phyloP scores from a whole-genome alignment of 768 basidiomycete species.

The Leccinum subgranulosum region DNA sequence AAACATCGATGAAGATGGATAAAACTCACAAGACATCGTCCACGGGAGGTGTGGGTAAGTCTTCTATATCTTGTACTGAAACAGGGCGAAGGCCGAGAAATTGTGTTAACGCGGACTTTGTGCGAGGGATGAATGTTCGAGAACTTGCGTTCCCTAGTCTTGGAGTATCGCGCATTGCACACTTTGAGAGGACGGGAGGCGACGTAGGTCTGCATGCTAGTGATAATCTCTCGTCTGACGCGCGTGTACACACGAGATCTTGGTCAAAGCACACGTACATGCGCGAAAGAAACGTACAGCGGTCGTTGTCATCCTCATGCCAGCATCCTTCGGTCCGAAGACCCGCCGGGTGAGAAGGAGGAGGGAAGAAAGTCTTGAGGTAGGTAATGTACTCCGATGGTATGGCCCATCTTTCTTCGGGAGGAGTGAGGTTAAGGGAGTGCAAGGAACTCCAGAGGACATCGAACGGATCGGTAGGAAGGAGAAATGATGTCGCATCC shows the following conservation, averaged over 20 bases:
- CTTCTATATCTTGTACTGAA: slow-evolving; percentile 29
- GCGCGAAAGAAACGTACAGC: slow-evolving; percentile 30
- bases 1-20: not conserved
- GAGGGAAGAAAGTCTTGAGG: slow-evolving; percentile 18
- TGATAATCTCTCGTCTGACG: slow-evolving; percentile 25
- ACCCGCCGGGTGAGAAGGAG: slow-evolving; percentile 17
- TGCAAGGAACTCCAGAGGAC: slow-evolving; percentile 35
- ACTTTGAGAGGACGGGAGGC: slow-evolving; percentile 42
- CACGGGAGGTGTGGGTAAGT: slow-evolving; percentile 27
- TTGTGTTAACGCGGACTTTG: slow-evolving; percentile 17
- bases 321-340: slow-evolving; percentile 38
- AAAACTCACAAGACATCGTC: slow-evolving; percentile 42
- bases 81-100: slow-evolving; percentile 26
- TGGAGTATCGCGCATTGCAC: slow-evolving; percentile 48
- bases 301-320: slow-evolving; percentile 24
- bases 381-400: slow-evolving; percentile 18
- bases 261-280: slow-evolving; percentile 14
- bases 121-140: slow-evolving; percentile 26
- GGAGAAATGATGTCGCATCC: slow-evolving; percentile 48
- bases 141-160: slow-evolving; percentile 31
- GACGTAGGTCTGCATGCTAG: slow-evolving; percentile 35
- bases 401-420: slow-evolving; percentile 44
- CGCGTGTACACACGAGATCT: not conserved
- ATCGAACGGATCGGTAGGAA: slow-evolving; percentile 57
- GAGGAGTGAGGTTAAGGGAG: slow-evolving; percentile 33